Evolutionary conservation across 768 basidiomycete species (phyloP).

Genomic region (Leccinum broughii): DNA sequence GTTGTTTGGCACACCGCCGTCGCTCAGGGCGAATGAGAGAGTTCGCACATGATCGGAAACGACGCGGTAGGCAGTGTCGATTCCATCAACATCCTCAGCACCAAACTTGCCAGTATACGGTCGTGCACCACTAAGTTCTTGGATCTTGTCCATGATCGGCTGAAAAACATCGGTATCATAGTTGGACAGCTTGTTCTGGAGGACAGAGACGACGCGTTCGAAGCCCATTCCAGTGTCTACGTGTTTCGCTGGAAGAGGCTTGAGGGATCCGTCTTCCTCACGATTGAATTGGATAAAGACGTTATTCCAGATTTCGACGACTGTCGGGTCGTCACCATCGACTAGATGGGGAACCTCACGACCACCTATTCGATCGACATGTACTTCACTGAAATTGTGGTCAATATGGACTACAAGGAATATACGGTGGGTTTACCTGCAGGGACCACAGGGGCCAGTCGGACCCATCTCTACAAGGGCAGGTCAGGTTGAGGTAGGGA

Average conservation of each 20-base stretch:
- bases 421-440: conserved; percentile 52
- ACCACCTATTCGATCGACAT: conserved; percentile 97
- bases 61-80: conserved; percentile 97
- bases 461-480: conserved; percentile 88
- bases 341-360: conserved; percentile 91
- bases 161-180: conserved; percentile 97
- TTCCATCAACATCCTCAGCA: conserved; percentile 90
- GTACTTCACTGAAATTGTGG: conserved; percentile 71
- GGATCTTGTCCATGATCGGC: conserved; percentile 86
- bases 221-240: conserved; percentile 99
- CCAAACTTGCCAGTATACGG: conserved; percentile 91
- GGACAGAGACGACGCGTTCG: conserved; percentile 91
- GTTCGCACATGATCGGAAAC: conserved; percentile 97
- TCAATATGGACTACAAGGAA: neutral
- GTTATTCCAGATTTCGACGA: conserved; percentile 99
- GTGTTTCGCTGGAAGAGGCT: conserved; percentile 84
- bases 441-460: conserved; percentile 97
- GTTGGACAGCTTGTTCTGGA: conserved; percentile 91
- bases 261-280: conserved; percentile 82
- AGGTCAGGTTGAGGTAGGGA: conserved; percentile 4
- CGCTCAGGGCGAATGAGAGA: conserved; percentile 91
- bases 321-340: conserved; percentile 95
- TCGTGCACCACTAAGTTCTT: conserved; percentile 85
- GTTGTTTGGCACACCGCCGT: conserved; percentile 96
- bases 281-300: conserved; percentile 99